These are phyloP conservation scores for Hura crepitans DNA, from an alignment of 441 rosid species.

Conservation along the genomic window DNA sequence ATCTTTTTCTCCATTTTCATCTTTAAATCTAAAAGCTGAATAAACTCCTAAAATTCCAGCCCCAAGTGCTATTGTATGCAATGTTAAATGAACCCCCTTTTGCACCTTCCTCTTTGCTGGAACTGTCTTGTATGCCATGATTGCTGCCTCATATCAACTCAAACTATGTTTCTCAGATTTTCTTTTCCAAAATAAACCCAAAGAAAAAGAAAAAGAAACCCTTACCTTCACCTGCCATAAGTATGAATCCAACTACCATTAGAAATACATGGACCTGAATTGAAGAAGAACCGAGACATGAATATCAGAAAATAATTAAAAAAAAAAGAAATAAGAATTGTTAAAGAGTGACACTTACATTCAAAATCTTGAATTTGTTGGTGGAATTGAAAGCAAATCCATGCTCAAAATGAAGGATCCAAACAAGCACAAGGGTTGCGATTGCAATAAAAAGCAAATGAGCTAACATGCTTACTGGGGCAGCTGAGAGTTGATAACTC, in stretches of 20 bases:
- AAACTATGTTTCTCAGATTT: background rate
- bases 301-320: background rate
- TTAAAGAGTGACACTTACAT: conserved; percentile 30
- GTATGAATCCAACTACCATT: conserved; percentile 52
- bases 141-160: conserved; percentile 29
- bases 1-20: conserved; percentile 25
- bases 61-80: conserved; percentile 38
- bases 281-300: background rate
- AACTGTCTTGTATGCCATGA: conserved; percentile 49
- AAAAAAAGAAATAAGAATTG: background rate
- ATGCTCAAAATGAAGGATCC: conserved; percentile 42
- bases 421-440: conserved; percentile 42
- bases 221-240: conserved; percentile 51
- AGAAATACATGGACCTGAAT: conserved; percentile 47
- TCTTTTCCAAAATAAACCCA: background rate
- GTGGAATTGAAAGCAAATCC: conserved; percentile 35
- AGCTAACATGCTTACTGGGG: conserved; percentile 35
- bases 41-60: conserved; percentile 40
- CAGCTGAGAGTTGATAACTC: conserved; percentile 34
- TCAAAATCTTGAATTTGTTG: conserved; percentile 39
- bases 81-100: conserved; percentile 29
- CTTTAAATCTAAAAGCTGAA: conserved; percentile 39
- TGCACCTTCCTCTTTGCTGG: conserved; percentile 33
- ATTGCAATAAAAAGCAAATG: conserved; percentile 40
- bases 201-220: too few relatives aligned